These are phyloP conservation scores for Rhododendron vialii DNA, from an alignment of 148 eudicot genomes.

Conservation along the genomic window DNA sequence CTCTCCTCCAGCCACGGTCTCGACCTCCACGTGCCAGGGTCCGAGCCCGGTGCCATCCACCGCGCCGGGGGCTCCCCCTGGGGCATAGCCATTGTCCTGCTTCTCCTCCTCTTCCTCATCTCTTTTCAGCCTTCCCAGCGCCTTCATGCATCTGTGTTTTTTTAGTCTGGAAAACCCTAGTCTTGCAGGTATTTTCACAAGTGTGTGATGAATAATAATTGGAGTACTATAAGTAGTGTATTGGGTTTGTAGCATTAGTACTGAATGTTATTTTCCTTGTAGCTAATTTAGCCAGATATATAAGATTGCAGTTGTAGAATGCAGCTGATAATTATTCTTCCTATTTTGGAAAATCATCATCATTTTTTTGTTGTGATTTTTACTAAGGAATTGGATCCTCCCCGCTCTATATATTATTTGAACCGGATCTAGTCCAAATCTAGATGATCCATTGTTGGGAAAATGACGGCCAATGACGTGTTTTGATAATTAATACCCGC, in stretches of 20 bases:
- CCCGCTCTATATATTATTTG: no score
- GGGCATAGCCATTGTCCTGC: constrained; percentile 30
- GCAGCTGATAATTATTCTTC: neutral
- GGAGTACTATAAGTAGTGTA: no score
- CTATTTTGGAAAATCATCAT: neutral
- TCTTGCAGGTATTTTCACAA: neutral
- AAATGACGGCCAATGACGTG: no score
- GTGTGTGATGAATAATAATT: neutral
- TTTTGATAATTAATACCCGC: no score
- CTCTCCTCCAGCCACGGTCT: constrained; percentile 21
- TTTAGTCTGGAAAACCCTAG: neutral
- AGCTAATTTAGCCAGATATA: neutral
- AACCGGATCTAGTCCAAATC: no score
- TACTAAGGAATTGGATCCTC: no score
- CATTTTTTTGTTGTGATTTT: no score
- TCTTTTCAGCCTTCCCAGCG: constrained; percentile 11
- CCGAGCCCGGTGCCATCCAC: constrained; percentile 27
- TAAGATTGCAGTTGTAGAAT: neutral
- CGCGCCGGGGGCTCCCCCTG: constrained; percentile 39
- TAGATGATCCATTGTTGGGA: no score
- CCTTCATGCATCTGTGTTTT: constrained; percentile 1
- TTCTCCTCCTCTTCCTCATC: constrained; percentile 22
- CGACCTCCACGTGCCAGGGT: constrained; percentile 23
- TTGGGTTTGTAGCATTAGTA: no score
- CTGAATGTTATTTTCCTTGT: neutral